phyloP scores from a whole-genome alignment of 192 early-diverging fungal genomes.

The Piromyces finnis region DNA sequence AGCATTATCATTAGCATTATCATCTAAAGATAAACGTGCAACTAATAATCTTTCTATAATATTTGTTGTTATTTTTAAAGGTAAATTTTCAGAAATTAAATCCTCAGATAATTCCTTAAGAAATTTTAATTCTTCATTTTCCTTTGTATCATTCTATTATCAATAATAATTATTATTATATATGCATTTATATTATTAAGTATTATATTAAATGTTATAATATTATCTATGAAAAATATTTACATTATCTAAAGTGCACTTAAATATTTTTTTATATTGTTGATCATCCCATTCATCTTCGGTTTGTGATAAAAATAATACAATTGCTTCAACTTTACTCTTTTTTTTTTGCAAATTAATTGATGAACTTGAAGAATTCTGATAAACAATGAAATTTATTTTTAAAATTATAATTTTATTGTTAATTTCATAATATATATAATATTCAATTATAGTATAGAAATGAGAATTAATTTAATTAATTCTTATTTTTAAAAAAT shows the following conservation, averaged over 20 bases:
- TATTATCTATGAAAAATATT: neutral
- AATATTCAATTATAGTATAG: too few relatives aligned
- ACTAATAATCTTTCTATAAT: conserved; percentile 50
- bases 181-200: too few relatives aligned
- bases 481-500: too few relatives aligned
- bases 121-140: neutral
- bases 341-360: neutral
- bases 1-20: conserved; percentile 16
- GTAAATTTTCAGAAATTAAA: neutral
- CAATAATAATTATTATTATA: too few relatives aligned
- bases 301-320: neutral
- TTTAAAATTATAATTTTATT: too few relatives aligned
- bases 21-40: conserved; percentile 44
- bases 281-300: neutral
- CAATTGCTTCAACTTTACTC: neutral
- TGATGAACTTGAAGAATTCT: neutral
- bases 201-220: too few relatives aligned
- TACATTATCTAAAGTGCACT: neutral
- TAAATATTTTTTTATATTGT: neutral
- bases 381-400: too few relatives aligned
- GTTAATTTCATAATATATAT: too few relatives aligned
- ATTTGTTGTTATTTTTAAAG: conserved; percentile 22
- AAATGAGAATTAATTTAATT: too few relatives aligned
- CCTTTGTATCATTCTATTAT: neutral
- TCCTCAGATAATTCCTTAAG: neutral